Evolutionary conservation across 2,329 filamentous ascomycete genomes (phyloP), one percentile per base, ranked within the genome.

Genomic region (Aspergillus terreus): DNA sequence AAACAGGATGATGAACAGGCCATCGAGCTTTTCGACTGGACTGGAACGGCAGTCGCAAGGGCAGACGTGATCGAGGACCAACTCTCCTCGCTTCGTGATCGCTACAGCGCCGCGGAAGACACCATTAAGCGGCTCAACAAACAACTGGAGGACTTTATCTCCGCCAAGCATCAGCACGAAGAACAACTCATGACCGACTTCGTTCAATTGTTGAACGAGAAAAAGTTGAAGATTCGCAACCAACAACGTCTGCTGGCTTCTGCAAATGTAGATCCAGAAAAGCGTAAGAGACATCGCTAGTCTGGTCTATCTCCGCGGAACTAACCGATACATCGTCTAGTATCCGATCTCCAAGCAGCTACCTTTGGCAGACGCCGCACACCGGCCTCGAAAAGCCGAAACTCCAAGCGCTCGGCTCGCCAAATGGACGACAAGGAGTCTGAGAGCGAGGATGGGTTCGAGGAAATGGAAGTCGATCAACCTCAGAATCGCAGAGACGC

Each of bases 221-320:
- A 86, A 68, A 85, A 85, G 68, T 71, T 82, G 5, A 85, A 85
- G 62, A 84, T 85, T 45, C 71, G 83, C 46, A 82, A 84, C 58
- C 81, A 84, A 64, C 80, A 82, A 60, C 75, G 82, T 19, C 65
- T 84, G 5, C 63, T 85, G 12, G 74, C 76, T 14, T 71, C 73
- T 27, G 78, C 77, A 7, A 78, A 78, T 49, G 57, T 75, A 15
- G 72, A 80, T 59, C 58, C 61, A 23, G 58, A 57, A 23, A 69
- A 67, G 66, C 59, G 67, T 75, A 63, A 51, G 55, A 17, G 17
- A n/a, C 33, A 23, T 25, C 25, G 43, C 19, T 17, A 38, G 14
- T 19, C 33, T 43, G 30, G 17, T 40, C 7, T n/a, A 38, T 17
- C 14, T 11, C 17, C 2, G n/a, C 36, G 4, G 15, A 44, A 17